These are phyloP conservation scores for Pisolithus albus DNA, from an alignment of 768 basidiomycete species.

Conservation along the genomic window DNA sequence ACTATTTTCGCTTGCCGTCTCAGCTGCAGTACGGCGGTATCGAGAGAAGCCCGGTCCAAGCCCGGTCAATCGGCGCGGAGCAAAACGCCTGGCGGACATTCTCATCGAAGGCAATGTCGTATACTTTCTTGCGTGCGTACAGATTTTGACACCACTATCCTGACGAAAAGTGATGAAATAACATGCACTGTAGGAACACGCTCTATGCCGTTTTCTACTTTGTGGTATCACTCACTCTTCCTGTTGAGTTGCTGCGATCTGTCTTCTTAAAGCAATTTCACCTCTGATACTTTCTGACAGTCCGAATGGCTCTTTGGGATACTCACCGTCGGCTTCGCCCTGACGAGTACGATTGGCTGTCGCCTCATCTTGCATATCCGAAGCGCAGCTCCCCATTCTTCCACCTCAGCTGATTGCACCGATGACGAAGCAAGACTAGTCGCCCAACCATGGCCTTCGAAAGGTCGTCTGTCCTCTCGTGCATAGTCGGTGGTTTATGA, in stretches of 20 bases:
- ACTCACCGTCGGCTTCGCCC: neutral
- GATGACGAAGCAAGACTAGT: too few relatives aligned
- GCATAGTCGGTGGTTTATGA: too few relatives aligned
- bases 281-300: neutral
- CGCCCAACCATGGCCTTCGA: too few relatives aligned
- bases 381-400: neutral
- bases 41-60: neutral
- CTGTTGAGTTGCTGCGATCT: neutral
- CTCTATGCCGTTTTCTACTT: neutral
- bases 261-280: neutral
- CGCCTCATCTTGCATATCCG: neutral
- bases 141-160: neutral
- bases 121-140: neutral
- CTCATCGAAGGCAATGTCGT: neutral
- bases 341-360: neutral
- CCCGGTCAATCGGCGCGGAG: neutral
- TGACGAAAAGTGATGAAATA: neutral
- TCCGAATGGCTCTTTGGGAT: neutral
- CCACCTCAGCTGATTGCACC: too few relatives aligned
- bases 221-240: neutral
- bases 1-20: neutral
- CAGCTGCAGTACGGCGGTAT: neutral
- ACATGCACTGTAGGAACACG: neutral
- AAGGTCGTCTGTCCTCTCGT: too few relatives aligned
- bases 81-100: neutral